Evolutionary conservation across 1,284 basidiomycete genomes (phyloP).

Genomic region (Heterobasidion occidentale): DNA sequence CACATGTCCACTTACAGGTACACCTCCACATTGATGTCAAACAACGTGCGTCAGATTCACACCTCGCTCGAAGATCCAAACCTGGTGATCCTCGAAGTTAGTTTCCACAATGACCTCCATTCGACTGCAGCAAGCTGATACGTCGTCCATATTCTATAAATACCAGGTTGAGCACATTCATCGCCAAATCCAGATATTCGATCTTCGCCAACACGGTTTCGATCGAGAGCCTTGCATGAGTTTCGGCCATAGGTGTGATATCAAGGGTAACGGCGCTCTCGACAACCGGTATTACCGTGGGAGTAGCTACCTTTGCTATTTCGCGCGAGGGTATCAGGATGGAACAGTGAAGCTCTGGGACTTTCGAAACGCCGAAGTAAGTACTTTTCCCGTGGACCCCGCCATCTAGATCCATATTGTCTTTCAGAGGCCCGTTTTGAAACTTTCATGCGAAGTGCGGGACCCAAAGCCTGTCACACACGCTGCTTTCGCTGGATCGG

Average conservation of each 20-base stretch:
- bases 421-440: slow-evolving; percentile 25
- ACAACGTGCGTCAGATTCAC: slow-evolving; percentile 37
- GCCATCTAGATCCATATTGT: slow-evolving; percentile 1
- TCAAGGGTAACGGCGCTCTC: not conserved
- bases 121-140: slow-evolving; percentile 3
- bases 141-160: slow-evolving; percentile 7
- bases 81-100: slow-evolving; percentile 39
- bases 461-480: slow-evolving; percentile 31
- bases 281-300: slow-evolving; percentile 3
- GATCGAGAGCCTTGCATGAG: not conserved
- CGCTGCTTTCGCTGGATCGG: slow-evolving; percentile 30
- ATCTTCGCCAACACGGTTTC: not conserved
- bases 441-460: slow-evolving; percentile 18
- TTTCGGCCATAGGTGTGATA: not conserved
- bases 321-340: slow-evolving; percentile 38
- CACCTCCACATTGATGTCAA: slow-evolving; percentile 25
- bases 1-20: slow-evolving; percentile 21
- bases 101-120: slow-evolving; percentile 11
- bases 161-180: not conserved
- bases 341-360: slow-evolving; percentile 41
- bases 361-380: slow-evolving; percentile 37
- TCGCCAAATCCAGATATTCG: slow-evolving; percentile 1
- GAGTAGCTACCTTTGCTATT: slow-evolving; percentile 25
- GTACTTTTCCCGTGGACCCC: slow-evolving; percentile 5
- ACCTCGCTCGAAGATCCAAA: slow-evolving; percentile 31